These are phyloP conservation scores for Hypoxylon rubiginosum DNA, from an alignment of 2,329 filamentous ascomycete species.

Conservation along the genomic window DNA sequence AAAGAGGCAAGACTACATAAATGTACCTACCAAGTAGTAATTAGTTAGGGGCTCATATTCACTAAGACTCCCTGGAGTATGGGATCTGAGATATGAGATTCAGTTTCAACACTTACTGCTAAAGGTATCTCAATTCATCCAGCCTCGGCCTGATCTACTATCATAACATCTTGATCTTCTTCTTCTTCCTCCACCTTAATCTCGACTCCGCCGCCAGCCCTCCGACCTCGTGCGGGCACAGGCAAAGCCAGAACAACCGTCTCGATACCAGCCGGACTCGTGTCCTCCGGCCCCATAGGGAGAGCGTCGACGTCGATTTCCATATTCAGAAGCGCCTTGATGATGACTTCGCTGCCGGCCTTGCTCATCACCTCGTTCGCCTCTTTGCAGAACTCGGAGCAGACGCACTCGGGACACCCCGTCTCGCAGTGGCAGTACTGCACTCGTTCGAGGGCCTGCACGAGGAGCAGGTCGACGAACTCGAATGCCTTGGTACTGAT, in stretches of 20 bases:
- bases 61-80: neutral
- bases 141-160: constrained; percentile 11
- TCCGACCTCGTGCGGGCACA: constrained; percentile 62
- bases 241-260: constrained; percentile 82
- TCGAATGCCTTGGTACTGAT: constrained; percentile 96
- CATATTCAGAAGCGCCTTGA: constrained; percentile 80
- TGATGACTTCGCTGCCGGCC: constrained; percentile 83
- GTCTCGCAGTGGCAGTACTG: constrained; percentile 80
- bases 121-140: neutral
- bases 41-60: neutral
- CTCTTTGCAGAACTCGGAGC: constrained; percentile 85
- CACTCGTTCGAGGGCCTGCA: constrained; percentile 81
- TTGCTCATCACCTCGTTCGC: constrained; percentile 95
- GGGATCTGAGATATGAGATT: no score
- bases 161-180: constrained; percentile 17
- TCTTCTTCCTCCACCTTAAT: constrained; percentile 45
- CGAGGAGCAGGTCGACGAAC: constrained; percentile 83
- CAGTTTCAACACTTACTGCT: neutral
- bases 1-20: neutral
- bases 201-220: constrained; percentile 44
- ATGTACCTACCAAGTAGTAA: neutral
- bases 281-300: constrained; percentile 85
- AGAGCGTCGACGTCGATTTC: constrained; percentile 86
- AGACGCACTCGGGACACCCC: constrained; percentile 92
- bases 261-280: constrained; percentile 79